Evolutionary conservation across 2,329 filamentous ascomycete genomes (phyloP), one percentile per base, ranked within the genome.

Genomic region (Huntiella decipiens): DNA sequence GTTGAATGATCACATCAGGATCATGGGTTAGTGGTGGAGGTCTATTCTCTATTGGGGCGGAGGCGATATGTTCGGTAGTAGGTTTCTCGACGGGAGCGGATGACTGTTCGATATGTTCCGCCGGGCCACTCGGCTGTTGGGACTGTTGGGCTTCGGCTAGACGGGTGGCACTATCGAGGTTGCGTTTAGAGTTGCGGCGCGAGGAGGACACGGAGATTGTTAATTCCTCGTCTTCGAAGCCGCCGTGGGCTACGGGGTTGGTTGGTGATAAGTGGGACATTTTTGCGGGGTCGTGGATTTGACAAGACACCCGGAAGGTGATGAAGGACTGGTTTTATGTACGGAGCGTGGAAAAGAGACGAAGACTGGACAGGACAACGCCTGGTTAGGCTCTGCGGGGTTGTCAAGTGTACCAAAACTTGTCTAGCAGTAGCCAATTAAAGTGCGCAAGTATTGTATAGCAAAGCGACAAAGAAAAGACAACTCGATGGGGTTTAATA

Each of bases 191-290:
- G 28, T 46, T 46, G 36, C 47, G 47, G 28, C 77, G 68, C 44
- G 74, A 73, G 33, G 74, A 73, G 48, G 73, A 75, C 53, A 85
- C 67, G 55, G 79, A 81, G 60, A 87, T 82, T 62, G 81, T 82
- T 53, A 87, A 76, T 65, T 87, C 82, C 66, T 85, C 82, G 61
- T 86, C 81, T 59, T 87, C 80, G 61, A 82, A 82, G 54, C 65
- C 66, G 44, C 48, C 48, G 33, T 47, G 43, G 40, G 44, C 47
- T 13, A 38, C 5, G 17, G 45, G 22, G 22, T 28, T 28, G 22
- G 22, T 28, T 28, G 22, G 22, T 28, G 22, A 28, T 28, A 28
- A 4, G 8, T 28, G 22, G 22, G 22, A 28, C 22, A 28, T 28
- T 28, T 28, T 28, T 28, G 22, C 22, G 22, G 22, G 6, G 22